Evolutionary conservation across 495 filamentous ascomycete genomes (phyloP).

Genomic region (Astrocystis sublimbata): DNA sequence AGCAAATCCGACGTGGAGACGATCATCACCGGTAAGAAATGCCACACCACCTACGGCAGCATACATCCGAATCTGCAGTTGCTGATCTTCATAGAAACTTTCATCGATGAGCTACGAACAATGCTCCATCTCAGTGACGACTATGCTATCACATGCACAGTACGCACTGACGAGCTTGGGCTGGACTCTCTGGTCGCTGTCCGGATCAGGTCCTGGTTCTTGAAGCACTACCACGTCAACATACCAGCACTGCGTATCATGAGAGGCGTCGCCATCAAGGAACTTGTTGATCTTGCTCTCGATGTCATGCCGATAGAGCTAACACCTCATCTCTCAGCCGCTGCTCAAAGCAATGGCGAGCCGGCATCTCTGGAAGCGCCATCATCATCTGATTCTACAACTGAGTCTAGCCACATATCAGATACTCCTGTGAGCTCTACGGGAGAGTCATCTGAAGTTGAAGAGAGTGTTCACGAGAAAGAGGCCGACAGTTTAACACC

Average conservation of each 20-base stretch:
- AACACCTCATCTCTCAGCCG: not conserved
- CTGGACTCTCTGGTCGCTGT: constrained; percentile 38
- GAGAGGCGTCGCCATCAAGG: constrained; percentile 32
- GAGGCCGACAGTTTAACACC: no score
- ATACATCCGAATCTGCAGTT: no score
- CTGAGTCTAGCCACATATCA: no score
- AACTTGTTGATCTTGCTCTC: constrained; percentile 21
- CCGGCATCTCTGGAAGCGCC: no score
- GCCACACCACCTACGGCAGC: no score
- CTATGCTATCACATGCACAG: not conserved
- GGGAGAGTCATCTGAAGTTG: no score
- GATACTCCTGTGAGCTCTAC: no score
- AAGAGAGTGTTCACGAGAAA: no score
- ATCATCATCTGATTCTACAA: not conserved
- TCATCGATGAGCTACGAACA: not conserved
- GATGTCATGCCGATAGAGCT: not conserved
- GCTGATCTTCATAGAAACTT: not conserved
- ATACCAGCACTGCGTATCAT: constrained; percentile 54
- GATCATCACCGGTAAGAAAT: no score
- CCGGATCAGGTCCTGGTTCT: constrained; percentile 45
- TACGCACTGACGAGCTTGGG: not conserved
- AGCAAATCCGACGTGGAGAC: no score
- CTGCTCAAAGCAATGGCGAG: no score
- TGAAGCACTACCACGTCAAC: constrained; percentile 38
- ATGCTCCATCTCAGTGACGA: not conserved